These are phyloP conservation scores for Klebsormidium nitens DNA, from an alignment of 139 green algal genomes.

Conservation along the genomic window DNA sequence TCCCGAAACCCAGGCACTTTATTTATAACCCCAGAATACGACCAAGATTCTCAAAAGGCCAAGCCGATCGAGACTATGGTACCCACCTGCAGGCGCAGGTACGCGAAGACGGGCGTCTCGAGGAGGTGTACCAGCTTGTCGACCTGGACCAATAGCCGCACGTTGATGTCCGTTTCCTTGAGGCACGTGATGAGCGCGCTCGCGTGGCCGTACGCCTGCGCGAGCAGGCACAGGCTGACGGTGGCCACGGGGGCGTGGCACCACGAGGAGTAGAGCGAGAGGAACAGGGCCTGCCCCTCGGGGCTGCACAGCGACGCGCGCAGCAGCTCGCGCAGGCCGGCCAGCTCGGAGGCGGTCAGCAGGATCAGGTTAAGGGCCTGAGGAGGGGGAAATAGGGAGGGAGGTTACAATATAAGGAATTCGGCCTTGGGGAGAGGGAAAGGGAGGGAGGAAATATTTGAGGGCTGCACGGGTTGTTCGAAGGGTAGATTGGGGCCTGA, in stretches of 20 bases:
- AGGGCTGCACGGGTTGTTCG: too few relatives aligned
- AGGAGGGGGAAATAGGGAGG: not conserved
- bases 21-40: too few relatives aligned
- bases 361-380: conserved; percentile 87
- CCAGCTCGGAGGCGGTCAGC: conserved; percentile 76
- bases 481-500: too few relatives aligned
- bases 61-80: too few relatives aligned
- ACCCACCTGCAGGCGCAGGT: conserved; percentile 65
- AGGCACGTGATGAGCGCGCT: conserved; percentile 14
- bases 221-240: conserved; percentile 80
- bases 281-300: conserved; percentile 53
- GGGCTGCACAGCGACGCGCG: not conserved
- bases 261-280: conserved; percentile 74
- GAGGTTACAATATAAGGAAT: too few relatives aligned
- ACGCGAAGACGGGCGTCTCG: conserved; percentile 87
- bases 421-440: too few relatives aligned
- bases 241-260: conserved; percentile 66
- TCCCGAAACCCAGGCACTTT: too few relatives aligned
- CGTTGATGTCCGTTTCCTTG: conserved; percentile 27
- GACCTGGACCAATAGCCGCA: conserved; percentile 58
- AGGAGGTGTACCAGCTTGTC: conserved; percentile 83
- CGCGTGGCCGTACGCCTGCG: conserved; percentile 39
- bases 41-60: too few relatives aligned
- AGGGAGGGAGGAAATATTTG: too few relatives aligned
- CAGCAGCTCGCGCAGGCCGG: conserved; percentile 28